Conservation (phyloP, 768 basidiomycete species). For the Gymnopilus dilepis region DNA sequence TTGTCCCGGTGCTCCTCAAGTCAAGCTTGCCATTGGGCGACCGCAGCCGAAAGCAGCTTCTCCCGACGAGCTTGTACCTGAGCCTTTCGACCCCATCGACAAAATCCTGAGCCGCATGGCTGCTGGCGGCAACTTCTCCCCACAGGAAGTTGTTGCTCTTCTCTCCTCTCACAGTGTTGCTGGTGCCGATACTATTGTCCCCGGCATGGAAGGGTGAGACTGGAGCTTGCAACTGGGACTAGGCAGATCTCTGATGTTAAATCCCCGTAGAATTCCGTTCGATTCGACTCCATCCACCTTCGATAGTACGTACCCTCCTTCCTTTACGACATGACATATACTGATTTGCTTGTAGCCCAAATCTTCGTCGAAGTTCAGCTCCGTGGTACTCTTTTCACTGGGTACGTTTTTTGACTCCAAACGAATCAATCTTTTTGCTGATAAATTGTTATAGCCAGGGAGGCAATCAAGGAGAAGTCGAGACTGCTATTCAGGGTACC, state of each 20-base stretch:
- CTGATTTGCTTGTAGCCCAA: conserved; percentile 28
- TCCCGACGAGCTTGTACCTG: conserved; percentile 23
- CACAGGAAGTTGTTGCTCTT: conserved; percentile 42
- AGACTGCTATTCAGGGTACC: conserved; percentile 44
- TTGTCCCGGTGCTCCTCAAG: conserved; percentile 48
- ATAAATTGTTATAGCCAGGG: conserved; percentile 30
- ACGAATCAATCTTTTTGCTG: background rate
- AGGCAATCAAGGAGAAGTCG: conserved; percentile 42
- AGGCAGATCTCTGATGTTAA: no score
- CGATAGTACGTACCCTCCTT: conserved; percentile 35
- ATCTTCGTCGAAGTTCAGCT: conserved; percentile 51
- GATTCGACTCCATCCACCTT: conserved; percentile 50
- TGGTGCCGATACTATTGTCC: conserved; percentile 38
- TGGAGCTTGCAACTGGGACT: no score
- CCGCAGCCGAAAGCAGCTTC: conserved; percentile 36
- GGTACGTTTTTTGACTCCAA: conserved; percentile 27
- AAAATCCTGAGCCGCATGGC: conserved; percentile 37
- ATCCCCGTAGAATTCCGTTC: conserved; percentile 28
- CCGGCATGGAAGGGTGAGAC: conserved; percentile 21
- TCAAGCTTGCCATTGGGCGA: conserved; percentile 44
- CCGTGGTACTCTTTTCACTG: conserved; percentile 44
- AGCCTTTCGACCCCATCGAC: conserved; percentile 30
- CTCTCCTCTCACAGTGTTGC: conserved; percentile 33
- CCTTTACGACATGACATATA: no score
- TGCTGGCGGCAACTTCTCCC: conserved; percentile 38